Evolutionary conservation across 23 red algal genomes (phyloP), one percentile per base, ranked within the genome.

Genomic region (Gracilariopsis chorda): DNA sequence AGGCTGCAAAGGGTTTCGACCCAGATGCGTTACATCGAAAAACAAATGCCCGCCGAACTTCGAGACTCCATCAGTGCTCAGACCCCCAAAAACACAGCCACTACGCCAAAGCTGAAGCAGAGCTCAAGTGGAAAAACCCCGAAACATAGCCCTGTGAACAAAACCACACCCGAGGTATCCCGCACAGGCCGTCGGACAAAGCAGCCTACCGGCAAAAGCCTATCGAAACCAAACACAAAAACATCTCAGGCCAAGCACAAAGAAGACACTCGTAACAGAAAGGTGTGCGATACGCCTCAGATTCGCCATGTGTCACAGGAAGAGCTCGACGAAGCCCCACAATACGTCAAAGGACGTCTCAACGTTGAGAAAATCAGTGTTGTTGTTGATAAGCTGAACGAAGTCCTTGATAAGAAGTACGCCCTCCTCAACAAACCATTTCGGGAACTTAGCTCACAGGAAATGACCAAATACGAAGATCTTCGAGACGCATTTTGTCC

Each of bases 341-440:
- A 78, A 34, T 90, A 90, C 35, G 86, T 90, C 21, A 78, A 80
- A 3, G 86, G 86, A 19, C 70, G 86, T 16, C 51, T 90, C 4
- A 78, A 70, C 14, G 51, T 90, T 6, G 73, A 90, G 28, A 78
- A 80, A 51, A 80, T 80, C 25, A 51, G 51, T 10, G 34, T 41
- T 0, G 86, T 90, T 48, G 72, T 67, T 80, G 49, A 67, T 39
- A 67, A 41, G 16, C 53, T 90, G 9, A 80, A 78, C 49, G 51
- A 23, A 27, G 69, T 90, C 37, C 48, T 51, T 12, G 25, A 48
- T 24, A 57, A 48, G 43, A 90, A 90, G 44, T 90, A 90, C 30
- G 32, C n/a, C 10, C 41, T 90, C 33, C 46, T 90, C 10, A 36
- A 37, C 47, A 64, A 51, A 48, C 45, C 70, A 25, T 70, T 57